Evolutionary conservation across 139 green algal species (phyloP), one percentile per base, ranked within the genome.

Genomic region (Chlamydomonas incerta): DNA sequence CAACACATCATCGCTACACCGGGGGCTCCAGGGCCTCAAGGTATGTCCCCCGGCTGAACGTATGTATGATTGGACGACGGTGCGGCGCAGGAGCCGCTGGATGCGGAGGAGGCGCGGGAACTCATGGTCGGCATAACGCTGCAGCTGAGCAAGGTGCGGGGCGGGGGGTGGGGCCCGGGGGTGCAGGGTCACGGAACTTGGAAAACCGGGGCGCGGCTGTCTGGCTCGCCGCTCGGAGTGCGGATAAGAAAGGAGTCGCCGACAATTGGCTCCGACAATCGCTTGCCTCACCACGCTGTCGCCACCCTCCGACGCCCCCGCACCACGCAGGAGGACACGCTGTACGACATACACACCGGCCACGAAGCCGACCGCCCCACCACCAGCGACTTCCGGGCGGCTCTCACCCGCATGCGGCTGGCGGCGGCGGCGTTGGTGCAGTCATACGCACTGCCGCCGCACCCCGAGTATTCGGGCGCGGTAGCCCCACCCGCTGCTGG

Each of bases 331-430:
- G 63, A 83, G 31, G 77, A 83, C 9, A 33, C 46, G 4, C 18
- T 83, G 62, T 83, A 83, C 77, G 46, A 83, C 62, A 74, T 83
- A 1, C 77, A 83, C 41, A 74, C 28, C 10, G 77, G 77, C 2
- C 63, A 83, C 46, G 34, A 66, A 18, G 34, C 60, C 10, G 63
- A 74, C n/a, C 77, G 77, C 29, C 77, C 77, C 28, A 34, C 29
- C 63, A 83, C 77, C 34, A 46, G 24, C 23, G 63, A 83, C 24
- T 83, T 83, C 63, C 63, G 77, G 9, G 41, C 63, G 20, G 77
- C 77, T 0, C 77, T 83, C 21, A 46, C 77, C 18, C 68, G 55
- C 35, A 83, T 74, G 26, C 77, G 77, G 65, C 50, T 46, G 63
- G 63, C 46, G 24, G 77, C 77, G 13, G 52, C 77, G 3, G 41